These are phyloP conservation scores for Turritis glabra DNA, from an alignment of 345 rosid species.

Conservation along the genomic window DNA sequence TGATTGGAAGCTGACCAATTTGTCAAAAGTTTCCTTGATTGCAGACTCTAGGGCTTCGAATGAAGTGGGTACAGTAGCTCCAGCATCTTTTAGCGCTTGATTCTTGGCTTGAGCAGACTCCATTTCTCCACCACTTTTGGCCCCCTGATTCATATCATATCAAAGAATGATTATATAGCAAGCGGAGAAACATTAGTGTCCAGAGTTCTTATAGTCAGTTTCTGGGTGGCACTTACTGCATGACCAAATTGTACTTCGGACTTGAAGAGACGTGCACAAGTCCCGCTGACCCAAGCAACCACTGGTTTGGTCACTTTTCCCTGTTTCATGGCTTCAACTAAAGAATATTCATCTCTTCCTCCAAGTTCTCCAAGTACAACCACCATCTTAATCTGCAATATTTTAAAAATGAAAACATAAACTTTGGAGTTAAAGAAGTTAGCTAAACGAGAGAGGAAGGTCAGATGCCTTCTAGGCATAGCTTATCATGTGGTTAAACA, in stretches of 20 bases:
- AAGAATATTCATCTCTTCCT: slow-evolving; percentile 93
- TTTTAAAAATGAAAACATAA: slow-evolving; percentile 9
- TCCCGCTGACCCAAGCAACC: slow-evolving; percentile 99
- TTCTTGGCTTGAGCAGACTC: slow-evolving; percentile 99
- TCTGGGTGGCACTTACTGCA: slow-evolving; percentile 68
- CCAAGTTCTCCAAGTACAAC: slow-evolving; percentile 99
- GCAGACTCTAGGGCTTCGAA: slow-evolving; percentile 77
- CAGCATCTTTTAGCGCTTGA: slow-evolving; percentile 83
- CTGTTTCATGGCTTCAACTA: slow-evolving; percentile 91
- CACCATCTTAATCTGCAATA: slow-evolving; percentile 76
- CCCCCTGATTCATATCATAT: slow-evolving; percentile 60
- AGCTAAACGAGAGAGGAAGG: neutral
- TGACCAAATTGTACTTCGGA: slow-evolving; percentile 99
- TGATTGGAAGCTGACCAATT: slow-evolving; percentile 58
- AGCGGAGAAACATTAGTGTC: neutral
- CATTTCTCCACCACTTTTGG: slow-evolving; percentile 97
- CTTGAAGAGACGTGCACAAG: slow-evolving; percentile 95
- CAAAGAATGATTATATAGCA: slow-evolving; percentile 17
- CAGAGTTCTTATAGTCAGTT: slow-evolving; percentile 1
- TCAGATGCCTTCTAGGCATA: slow-evolving; percentile 10
- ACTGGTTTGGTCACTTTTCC: slow-evolving; percentile 94
- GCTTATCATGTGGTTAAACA: neutral
- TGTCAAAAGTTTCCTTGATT: slow-evolving; percentile 86
- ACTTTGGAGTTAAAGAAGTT: neutral
- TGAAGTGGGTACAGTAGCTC: slow-evolving; percentile 94